Evolutionary conservation across 2,329 filamentous ascomycete genomes (phyloP).

Genomic region (Exserohilum turcica): DNA sequence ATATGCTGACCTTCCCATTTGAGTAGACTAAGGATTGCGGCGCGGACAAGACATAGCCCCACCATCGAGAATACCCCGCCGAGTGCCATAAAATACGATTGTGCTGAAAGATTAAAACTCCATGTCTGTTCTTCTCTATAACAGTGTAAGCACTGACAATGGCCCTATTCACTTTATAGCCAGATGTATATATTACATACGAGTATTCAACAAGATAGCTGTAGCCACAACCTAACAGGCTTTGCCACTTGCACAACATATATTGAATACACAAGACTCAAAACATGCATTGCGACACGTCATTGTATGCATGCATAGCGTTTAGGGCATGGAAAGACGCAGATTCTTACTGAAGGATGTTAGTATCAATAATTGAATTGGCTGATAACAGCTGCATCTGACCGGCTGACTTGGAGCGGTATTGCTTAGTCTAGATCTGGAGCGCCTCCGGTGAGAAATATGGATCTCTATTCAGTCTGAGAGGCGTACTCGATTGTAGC

Average conservation of each 20-base stretch:
- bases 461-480: no score
- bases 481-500: no score
- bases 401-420: no score
- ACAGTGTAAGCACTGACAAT: no score
- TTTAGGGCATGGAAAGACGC: background rate
- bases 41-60: conserved; percentile 2
- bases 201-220: no score
- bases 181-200: no score
- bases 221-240: background rate
- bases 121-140: no score
- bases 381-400: background rate
- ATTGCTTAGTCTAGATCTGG: no score
- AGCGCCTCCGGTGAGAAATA: no score
- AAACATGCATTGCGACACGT: background rate
- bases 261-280: background rate
- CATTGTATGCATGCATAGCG: background rate
- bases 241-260: background rate
- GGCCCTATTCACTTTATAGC: no score
- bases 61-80: background rate
- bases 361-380: background rate
- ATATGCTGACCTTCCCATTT: background rate
- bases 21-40: background rate
- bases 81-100: no score
- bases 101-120: no score
- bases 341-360: background rate